Conservation (phyloP, 148 eudicot species). For the Nyssa sinensis region DNA sequence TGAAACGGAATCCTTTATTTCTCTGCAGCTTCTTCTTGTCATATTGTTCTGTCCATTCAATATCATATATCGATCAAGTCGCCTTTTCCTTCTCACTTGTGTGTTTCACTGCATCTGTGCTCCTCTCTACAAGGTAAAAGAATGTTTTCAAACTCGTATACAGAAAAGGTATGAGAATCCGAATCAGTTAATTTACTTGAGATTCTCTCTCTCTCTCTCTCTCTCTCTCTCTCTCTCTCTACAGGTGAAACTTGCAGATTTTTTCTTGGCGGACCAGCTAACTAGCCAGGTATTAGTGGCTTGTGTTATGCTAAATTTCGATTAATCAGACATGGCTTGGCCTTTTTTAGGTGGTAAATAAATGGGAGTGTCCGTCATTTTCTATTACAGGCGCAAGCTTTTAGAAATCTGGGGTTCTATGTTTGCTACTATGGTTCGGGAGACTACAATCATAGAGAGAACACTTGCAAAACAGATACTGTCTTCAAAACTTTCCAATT, state of each 20-base stretch:
- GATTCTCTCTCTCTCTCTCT: slow-evolving; percentile 5
- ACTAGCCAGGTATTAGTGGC: slow-evolving; percentile 38
- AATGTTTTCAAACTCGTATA: not conserved
- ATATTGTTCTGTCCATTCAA: slow-evolving; percentile 30
- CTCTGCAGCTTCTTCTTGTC: slow-evolving; percentile 22
- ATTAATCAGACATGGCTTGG: too few relatives aligned
- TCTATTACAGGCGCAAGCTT: slow-evolving; percentile 42
- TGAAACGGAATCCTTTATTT: too few relatives aligned
- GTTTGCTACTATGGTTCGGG: slow-evolving; percentile 46
- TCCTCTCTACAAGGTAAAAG: slow-evolving; percentile 38
- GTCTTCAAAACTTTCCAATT: slow-evolving; percentile 17
- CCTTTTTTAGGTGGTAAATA: not conserved
- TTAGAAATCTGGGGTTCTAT: slow-evolving; percentile 45
- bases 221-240: too few relatives aligned
- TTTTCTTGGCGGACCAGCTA: slow-evolving; percentile 53
- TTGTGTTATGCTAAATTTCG: not conserved
- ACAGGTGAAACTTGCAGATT: slow-evolving; percentile 50
- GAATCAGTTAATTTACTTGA: not conserved
- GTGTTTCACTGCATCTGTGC: slow-evolving; percentile 38
- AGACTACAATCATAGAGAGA: slow-evolving; percentile 14
- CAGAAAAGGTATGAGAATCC: not conserved
- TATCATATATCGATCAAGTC: slow-evolving; percentile 33
- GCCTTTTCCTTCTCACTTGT: slow-evolving; percentile 27
- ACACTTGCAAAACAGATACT: slow-evolving; percentile 12
- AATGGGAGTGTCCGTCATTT: not conserved